Conservation (phyloP, 106 monocot genomes). For the Acanthochlamys bracteata region DNA sequence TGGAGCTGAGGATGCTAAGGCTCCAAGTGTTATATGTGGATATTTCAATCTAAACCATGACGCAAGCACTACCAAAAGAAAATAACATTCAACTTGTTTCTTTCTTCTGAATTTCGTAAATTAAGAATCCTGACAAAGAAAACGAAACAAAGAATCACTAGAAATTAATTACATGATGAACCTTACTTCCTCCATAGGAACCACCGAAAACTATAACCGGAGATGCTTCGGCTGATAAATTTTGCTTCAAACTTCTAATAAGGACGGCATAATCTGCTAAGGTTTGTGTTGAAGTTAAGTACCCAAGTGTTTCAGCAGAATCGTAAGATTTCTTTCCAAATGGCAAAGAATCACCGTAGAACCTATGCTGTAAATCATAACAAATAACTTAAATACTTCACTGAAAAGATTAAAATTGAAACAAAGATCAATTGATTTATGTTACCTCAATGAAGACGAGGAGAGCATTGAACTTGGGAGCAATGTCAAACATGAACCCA, state of each 20-base stretch:
- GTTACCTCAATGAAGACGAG: slow-evolving; percentile 95
- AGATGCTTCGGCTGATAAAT: slow-evolving; percentile 71
- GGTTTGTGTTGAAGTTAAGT: slow-evolving; percentile 72
- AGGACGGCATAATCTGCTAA: slow-evolving; percentile 78
- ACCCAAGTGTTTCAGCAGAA: slow-evolving; percentile 53
- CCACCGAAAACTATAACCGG: slow-evolving; percentile 93
- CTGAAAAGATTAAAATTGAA: no score
- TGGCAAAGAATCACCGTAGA: slow-evolving; percentile 75
- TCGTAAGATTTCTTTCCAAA: slow-evolving; percentile 62
- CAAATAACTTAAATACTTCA: background rate
- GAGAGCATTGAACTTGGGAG: slow-evolving; percentile 65
- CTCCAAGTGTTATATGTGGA: slow-evolving; percentile 82
- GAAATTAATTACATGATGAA: background rate
- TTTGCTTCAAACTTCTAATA: slow-evolving; percentile 78
- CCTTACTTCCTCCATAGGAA: slow-evolving; percentile 88
- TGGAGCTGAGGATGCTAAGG: slow-evolving; percentile 86
- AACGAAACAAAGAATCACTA: background rate
- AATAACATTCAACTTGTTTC: no score
- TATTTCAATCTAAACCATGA: slow-evolving; percentile 98
- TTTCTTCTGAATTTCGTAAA: no score
- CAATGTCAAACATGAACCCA: slow-evolving; percentile 83
- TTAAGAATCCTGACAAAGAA: background rate
- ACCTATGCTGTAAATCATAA: slow-evolving; percentile 54
- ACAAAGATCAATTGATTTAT: no score
- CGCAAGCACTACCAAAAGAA: slow-evolving; percentile 97